Percentiles rank a stretch among this genome's conserved stretches.
phyloP scores from a whole-genome alignment of 129 eudicot species.

The Deinandra increscens region DNA sequence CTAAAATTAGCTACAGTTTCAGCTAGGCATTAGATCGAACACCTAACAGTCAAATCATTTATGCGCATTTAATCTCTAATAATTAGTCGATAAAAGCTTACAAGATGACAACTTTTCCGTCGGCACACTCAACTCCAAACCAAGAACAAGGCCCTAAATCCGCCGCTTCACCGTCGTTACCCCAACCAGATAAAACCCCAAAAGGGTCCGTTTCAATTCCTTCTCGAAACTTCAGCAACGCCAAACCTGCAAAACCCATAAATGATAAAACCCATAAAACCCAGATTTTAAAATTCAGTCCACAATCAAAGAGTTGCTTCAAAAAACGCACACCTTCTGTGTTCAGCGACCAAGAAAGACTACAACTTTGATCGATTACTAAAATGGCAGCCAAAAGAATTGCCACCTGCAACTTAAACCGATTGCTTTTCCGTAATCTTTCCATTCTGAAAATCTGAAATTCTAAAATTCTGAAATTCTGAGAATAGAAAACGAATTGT shows the following conservation, averaged over 20 bases:
- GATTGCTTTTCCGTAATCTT: constrained; percentile 25
- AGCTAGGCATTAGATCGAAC: constrained; percentile 18
- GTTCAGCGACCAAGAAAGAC: constrained; percentile 45
- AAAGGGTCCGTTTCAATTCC: constrained; percentile 56
- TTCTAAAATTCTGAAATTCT: no score
- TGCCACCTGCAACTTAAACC: constrained; percentile 31
- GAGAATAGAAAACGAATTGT: no score
- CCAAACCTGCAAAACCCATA: constrained; percentile 52
- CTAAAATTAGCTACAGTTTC: background rate
- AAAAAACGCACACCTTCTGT: constrained; percentile 43
- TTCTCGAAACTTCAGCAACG: constrained; percentile 58
- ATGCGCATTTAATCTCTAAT: background rate
- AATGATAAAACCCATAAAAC: no score
- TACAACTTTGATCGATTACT: constrained; percentile 22
- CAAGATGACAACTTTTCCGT: constrained; percentile 53
- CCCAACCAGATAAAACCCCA: constrained; percentile 56
- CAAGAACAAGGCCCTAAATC: constrained; percentile 54
- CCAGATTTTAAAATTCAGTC: constrained; percentile 3
- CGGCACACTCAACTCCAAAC: constrained; percentile 65
- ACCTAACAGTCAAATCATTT: constrained; percentile 4
- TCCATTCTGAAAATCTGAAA: constrained; percentile 36
- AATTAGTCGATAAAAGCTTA: constrained; percentile 29
- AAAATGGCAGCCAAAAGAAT: constrained; percentile 24
- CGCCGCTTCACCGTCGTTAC: constrained; percentile 19
- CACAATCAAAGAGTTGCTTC: background rate